Evolutionary conservation across 306 rosid genomes (phyloP), one percentile per base, ranked within the genome.

Genomic region (Trichosanthes cucumerina): DNA sequence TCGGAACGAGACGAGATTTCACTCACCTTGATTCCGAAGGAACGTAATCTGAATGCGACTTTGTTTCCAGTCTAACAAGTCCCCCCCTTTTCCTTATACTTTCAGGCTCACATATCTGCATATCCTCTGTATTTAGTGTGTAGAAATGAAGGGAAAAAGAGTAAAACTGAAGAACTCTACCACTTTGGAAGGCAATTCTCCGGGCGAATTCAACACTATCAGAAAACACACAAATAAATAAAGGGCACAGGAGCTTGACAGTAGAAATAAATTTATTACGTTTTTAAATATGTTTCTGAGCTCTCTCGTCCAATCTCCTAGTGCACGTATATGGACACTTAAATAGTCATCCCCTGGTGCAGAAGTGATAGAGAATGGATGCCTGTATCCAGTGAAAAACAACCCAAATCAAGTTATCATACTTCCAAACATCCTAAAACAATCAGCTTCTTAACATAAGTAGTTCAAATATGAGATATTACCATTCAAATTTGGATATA

Each of bases 281-380:
- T 82, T 16, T 39, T 75, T 63, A 81, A 90, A 90, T 82, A 21
- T 86, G 28, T 79, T 84, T 82, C 80, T 82, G 38, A 90, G 94
- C 73, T 79, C 94, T 53, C 76, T 53, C 4, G 94, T 90, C 94
- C 94, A 90, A 74, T 90, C 94, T 62, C 94, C 94, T 65, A 71
- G 39, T 77, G 94, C 76, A 82, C 88, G 33, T 57, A 90, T 84
- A 76, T 88, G 94, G 54, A 88, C 92, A 75, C 94, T 90, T 84
- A 90, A 80, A 83, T 90, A 90, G 64, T 86, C 90, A 79, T 90
- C 94, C 70, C 88, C 88, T 4, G 94, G 92, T 57, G 94, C 94
- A 62, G 94, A 90, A 73, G 94, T 90, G 78, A 90, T 90, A 44
- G 94, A 90, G 84, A 90, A 90, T 56, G 94, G 94, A 75, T 90